phyloP scores from a whole-genome alignment of 140 eudicot species.

The Ambrosia hybrid region DNA sequence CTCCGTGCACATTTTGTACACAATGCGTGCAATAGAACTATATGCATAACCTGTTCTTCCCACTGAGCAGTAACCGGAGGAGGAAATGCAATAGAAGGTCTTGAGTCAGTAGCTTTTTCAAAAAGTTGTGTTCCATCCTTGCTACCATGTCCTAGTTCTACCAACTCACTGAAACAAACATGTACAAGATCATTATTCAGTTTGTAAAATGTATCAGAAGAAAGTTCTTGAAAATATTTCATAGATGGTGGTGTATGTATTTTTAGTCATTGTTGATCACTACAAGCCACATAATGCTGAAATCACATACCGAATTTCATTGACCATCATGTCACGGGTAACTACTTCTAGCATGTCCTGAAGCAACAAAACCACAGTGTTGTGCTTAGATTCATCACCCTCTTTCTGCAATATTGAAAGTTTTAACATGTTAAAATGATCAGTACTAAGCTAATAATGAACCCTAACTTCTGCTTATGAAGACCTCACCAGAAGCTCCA shows the following conservation, averaged over 20 bases:
- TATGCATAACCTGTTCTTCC: conserved; percentile 86
- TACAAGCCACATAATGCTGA: conserved; percentile 15
- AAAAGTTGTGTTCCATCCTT: conserved; percentile 92
- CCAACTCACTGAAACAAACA: conserved; percentile 62
- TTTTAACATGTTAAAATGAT: conserved; percentile 21
- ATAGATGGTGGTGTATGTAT: conserved; percentile 1
- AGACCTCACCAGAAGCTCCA: conserved; percentile 73
- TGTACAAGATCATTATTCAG: conserved; percentile 20
- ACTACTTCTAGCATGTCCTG: conserved; percentile 98
- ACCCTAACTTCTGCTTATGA: conserved; percentile 16
- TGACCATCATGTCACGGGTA: conserved; percentile 97
- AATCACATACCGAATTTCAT: conserved; percentile 77
- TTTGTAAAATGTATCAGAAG: conserved; percentile 18
- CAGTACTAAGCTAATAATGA: conserved; percentile 16
- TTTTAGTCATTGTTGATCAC: conserved; percentile 3
- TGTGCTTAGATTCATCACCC: conserved; percentile 63
- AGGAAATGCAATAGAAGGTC: conserved; percentile 69
- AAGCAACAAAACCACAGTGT: conserved; percentile 76
- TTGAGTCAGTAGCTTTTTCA: conserved; percentile 47
- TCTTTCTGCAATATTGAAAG: conserved; percentile 64
- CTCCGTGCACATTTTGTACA: not conserved
- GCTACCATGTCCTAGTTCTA: conserved; percentile 75
- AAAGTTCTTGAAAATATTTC: conserved; percentile 4
- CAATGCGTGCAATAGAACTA: conserved; percentile 10
- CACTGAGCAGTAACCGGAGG: conserved; percentile 89